Evolutionary conservation across 1,284 basidiomycete species (phyloP).

Genomic region (Trametes sp.): DNA sequence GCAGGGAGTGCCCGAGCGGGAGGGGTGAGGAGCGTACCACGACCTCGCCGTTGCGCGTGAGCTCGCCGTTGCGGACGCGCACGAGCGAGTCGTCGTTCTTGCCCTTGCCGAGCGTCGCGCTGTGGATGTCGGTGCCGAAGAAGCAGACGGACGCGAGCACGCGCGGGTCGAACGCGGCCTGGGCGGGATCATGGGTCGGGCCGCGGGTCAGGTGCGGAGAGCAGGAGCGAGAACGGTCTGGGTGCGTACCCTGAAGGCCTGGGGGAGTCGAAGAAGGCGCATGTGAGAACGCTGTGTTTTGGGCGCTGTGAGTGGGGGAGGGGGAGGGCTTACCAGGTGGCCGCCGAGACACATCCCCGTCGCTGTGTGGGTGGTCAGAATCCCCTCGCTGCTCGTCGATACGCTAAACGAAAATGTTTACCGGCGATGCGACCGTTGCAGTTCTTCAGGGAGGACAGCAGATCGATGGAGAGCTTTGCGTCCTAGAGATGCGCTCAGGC

Average conservation of each 20-base stretch:
- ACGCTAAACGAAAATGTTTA: conserved; percentile 35
- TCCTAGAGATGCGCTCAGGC: conserved; percentile 56
- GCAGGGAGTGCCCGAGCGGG: neutral
- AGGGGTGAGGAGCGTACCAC: conserved; percentile 58
- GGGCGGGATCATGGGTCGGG: too few relatives aligned
- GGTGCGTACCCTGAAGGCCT: conserved; percentile 62
- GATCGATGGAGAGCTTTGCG: conserved; percentile 76
- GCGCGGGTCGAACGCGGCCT: conserved; percentile 88
- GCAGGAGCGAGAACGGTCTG: neutral
- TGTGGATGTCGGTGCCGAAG: conserved; percentile 92
- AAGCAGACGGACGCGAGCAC: conserved; percentile 90
- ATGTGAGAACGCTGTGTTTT: neutral
- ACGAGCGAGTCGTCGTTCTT: conserved; percentile 81
- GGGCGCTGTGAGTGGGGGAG: neutral
- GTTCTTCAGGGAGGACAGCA: conserved; percentile 74
- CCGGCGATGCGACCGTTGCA: conserved; percentile 91
- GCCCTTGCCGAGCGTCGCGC: conserved; percentile 85
- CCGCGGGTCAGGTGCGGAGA: too few relatives aligned
- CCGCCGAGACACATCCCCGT: conserved; percentile 90
- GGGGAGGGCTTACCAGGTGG: conserved; percentile 65
- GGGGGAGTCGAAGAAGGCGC: neutral
- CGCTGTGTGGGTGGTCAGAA: conserved; percentile 50
- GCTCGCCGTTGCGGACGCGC: conserved; percentile 75
- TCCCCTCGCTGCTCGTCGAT: neutral
- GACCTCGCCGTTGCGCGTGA: conserved; percentile 82